Percentiles rank a stretch among this genome's conserved stretches.
phyloP scores from a whole-genome alignment of 163 green algal genomes.

The Volvox carteri region DNA sequence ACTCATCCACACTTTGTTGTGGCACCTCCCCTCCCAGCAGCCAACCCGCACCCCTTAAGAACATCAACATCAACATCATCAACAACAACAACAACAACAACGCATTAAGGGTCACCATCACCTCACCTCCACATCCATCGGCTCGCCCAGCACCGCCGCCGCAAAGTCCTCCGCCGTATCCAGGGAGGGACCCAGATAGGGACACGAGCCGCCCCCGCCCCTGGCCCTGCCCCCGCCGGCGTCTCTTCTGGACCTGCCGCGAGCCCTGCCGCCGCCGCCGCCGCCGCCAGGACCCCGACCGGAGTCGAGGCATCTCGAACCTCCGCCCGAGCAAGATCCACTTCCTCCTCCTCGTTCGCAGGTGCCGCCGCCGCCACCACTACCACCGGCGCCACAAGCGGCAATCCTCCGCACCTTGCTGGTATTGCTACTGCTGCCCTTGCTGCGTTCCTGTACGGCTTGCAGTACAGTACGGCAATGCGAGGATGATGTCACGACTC shows the following conservation, averaged over 20 bases:
- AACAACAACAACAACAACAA: too few relatives aligned
- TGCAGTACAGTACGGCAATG: background rate
- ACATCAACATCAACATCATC: too few relatives aligned
- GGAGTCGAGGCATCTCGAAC: background rate
- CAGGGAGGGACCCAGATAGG: conserved; percentile 62
- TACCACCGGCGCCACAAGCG: background rate
- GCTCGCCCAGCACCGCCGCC: conserved; percentile 73
- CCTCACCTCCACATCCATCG: conserved; percentile 86
- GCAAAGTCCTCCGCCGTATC: conserved; percentile 62
- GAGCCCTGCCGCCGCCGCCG: background rate
- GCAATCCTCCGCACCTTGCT: conserved; percentile 18
- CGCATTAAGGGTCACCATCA: too few relatives aligned
- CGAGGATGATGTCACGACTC: too few relatives aligned
- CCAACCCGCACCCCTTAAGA: too few relatives aligned
- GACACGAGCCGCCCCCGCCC: conserved; percentile 63
- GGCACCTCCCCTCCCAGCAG: too few relatives aligned
- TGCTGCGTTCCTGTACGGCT: conserved; percentile 28
- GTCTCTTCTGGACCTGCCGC: background rate
- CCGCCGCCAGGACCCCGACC: background rate
- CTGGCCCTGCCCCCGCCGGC: background rate
- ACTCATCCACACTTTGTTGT: too few relatives aligned
- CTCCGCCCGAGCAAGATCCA: too few relatives aligned
- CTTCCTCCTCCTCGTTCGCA: too few relatives aligned
- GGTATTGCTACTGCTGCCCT: conserved; percentile 3
- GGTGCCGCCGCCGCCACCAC: background rate